These are phyloP conservation scores for Phoma sp. DNA, from an alignment of 2,329 filamentous ascomycete species.

Conservation along the genomic window DNA sequence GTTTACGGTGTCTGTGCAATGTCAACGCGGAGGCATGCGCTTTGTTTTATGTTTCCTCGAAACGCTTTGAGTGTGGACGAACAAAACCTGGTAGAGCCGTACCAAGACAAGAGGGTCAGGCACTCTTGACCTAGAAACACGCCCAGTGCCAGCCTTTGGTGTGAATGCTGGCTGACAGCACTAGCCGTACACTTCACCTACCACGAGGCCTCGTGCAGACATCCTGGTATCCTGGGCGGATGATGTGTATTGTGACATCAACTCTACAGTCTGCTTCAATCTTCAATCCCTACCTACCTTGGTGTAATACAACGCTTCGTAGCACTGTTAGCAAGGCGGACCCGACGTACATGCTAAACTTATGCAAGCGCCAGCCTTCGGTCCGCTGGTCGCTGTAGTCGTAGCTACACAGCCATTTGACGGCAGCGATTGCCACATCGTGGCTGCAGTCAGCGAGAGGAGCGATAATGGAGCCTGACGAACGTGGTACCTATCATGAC, in stretches of 20 bases:
- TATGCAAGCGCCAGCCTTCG: slow-evolving; percentile 26
- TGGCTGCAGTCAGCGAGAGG: slow-evolving; percentile 19
- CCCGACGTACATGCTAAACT: slow-evolving; percentile 21
- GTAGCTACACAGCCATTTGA: slow-evolving; percentile 17
- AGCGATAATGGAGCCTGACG: slow-evolving; percentile 21
- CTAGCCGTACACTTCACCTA: slow-evolving; percentile 17
- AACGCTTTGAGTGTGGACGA: slow-evolving; percentile 14
- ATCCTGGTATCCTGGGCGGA: slow-evolving; percentile 23
- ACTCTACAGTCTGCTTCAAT: background rate
- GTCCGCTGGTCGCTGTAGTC: slow-evolving; percentile 17
- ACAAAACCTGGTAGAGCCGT: slow-evolving; percentile 12
- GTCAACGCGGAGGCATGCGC: slow-evolving; percentile 11
- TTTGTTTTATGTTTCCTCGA: slow-evolving; percentile 28
- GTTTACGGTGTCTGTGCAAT: background rate
- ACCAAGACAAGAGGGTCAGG: slow-evolving; percentile 15
- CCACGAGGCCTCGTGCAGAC: slow-evolving; percentile 24
- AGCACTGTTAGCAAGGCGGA: slow-evolving; percentile 27
- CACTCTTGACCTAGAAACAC: slow-evolving; percentile 17
- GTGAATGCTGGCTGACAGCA: slow-evolving; percentile 19
- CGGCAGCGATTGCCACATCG: slow-evolving; percentile 15
- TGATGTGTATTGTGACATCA: slow-evolving; percentile 17
- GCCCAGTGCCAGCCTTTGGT: slow-evolving; percentile 22
- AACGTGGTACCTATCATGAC: slow-evolving; percentile 35
- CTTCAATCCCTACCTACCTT: slow-evolving; percentile 11
- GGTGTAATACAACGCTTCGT: slow-evolving; percentile 17